Percentiles rank a stretch among this genome's conserved stretches.
These are phyloP conservation scores for Phytopythium oedochilum DNA, from an alignment of 352 stramenopile genomes.

Conservation along the genomic window DNA sequence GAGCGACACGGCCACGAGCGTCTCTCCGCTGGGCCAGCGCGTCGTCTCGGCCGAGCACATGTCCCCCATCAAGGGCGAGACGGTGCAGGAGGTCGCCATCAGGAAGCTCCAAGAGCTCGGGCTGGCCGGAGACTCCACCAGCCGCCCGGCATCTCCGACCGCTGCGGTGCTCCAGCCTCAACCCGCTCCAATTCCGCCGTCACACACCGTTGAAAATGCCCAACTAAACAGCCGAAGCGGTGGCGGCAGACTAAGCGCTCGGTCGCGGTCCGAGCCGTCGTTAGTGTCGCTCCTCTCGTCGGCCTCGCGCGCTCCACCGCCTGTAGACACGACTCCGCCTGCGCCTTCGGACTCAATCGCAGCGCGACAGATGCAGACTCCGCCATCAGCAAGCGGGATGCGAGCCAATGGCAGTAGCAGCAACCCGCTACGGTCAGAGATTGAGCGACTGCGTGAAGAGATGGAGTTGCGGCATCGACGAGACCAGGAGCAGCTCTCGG, in stretches of 20 bases:
- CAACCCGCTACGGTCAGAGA: slow-evolving; percentile 18
- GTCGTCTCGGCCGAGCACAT: slow-evolving; percentile 41
- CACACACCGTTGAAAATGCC: not conserved
- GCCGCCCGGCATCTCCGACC: slow-evolving; percentile 1
- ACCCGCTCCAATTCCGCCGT: not conserved
- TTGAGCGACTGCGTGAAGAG: slow-evolving; percentile 30
- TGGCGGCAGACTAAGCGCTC: not conserved
- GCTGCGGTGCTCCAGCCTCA: not conserved
- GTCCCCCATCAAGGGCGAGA: slow-evolving; percentile 32
- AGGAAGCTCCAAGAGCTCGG: slow-evolving; percentile 35
- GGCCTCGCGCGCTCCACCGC: not conserved
- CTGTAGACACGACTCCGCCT: not conserved
- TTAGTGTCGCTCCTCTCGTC: not conserved
- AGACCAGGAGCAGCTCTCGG: slow-evolving; percentile 31
- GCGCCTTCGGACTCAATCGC: not conserved
- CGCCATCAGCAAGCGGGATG: not conserved
- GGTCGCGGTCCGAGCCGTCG: slow-evolving; percentile 3
- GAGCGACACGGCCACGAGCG: slow-evolving; percentile 22
- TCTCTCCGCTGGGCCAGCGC: slow-evolving; percentile 28
- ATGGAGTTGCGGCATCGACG: slow-evolving; percentile 31
- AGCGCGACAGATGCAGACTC: not conserved
- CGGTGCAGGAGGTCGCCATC: slow-evolving; percentile 33
- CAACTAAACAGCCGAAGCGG: not conserved
- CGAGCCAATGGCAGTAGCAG: not conserved
- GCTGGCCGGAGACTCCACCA: not conserved